Base-by-base conservation (phyloP, 768 basidiomycete species). In the Tylopilus subfusipes region DNA sequence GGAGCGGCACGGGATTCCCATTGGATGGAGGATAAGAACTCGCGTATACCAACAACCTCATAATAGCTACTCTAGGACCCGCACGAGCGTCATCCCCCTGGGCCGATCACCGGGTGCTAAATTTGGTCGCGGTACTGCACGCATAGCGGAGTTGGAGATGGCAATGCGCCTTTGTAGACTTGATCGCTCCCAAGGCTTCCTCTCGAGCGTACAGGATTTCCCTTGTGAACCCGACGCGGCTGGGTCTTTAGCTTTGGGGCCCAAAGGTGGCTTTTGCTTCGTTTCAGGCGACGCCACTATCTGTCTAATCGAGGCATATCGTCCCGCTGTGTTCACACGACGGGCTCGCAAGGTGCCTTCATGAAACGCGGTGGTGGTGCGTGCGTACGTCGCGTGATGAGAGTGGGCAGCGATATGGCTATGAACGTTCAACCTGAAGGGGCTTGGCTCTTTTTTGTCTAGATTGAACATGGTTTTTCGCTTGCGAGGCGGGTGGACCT, bases 291-390 rank as follows among this genome's bases (percentile, higher is more conserved):
- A 25, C 52, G 63, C 64, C 54, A 60, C 58, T 34, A 56, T 60
- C 57, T 54, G n/a, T n/a, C n/a, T n/a, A 34, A 40, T 30, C 44
- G 19, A 52, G 52, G 42, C 30, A 36, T 38, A 29, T 48, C 34
- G 54, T 52, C 18, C 48, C 46, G 54, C 13, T n/a, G 52, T 24
- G 34, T 66, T 66, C 67, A 52, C 64, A 67, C 67, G 63, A 45
- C 27, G 61, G 48, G 52, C 51, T 51, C 54, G 58, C 54, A 47
- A 39, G 42, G 57, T 65, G 57, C 52, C 53, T 68, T 59, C 50
- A 63, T 68, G 43, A 51, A 45, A 39, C 33, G 39, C 13, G 21
- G 38, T 18, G 9, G 4, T 9, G n/a, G 38, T 19, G 38, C 53
- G 16, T 53, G 52, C 40, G 34, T 27, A 19, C 21, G n/a, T n/a